Evolutionary conservation across 2,329 filamentous ascomycete species (phyloP), one percentile per base, ranked within the genome.

Genomic region (Ceratocystiopsis brevicomis): DNA sequence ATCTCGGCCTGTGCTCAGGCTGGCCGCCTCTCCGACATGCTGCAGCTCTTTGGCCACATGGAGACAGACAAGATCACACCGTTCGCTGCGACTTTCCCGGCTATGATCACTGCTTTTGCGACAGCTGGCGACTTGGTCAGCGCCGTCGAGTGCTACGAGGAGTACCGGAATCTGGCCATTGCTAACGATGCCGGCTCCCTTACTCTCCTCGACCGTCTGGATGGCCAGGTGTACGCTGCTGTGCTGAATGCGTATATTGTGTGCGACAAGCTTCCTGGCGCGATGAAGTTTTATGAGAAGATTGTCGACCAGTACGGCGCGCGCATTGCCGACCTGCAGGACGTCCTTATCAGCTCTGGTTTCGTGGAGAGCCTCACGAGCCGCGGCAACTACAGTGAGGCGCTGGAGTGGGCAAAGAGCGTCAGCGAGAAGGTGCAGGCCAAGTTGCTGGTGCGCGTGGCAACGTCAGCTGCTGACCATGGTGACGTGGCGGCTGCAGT

Each of bases 51-150:
- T 54, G 79, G 83, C 50, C 85, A 96, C 59, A 92, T 96, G 86
- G 85, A 94, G 59, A 64, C 71, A 34, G 77, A 73, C 52, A 77
- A 77, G 45, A 73, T 84, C 18, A 71, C 74, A 15, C 84, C 88
- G 0, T 77, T 80, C 46, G 79, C 85, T 6, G 76, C 80, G 39
- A 83, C 88, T 42, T 96, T 94, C 61, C 81, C 86, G 1, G 73
- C 79, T 16, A 94, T 98, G 83, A 95, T 98, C 57, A 78, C 81
- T n/a, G 86, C 87, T 0, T 96, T 94, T 56, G 84, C 84, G 47
- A 72, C 73, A 37, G 73, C 72, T 12, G 82, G 86, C 41, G 86
- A 96, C 56, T 64, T 96, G 38, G 69, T 78, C 53, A 92, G 82
- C 52, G 90, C 87, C 17, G 83, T 96, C 8, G 86, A 94, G 58